Percentiles rank a stretch among this genome's conserved stretches.
These are phyloP conservation scores for Flaveria ramosissima DNA, from an alignment of 129 eudicot genomes.

Conservation along the genomic window DNA sequence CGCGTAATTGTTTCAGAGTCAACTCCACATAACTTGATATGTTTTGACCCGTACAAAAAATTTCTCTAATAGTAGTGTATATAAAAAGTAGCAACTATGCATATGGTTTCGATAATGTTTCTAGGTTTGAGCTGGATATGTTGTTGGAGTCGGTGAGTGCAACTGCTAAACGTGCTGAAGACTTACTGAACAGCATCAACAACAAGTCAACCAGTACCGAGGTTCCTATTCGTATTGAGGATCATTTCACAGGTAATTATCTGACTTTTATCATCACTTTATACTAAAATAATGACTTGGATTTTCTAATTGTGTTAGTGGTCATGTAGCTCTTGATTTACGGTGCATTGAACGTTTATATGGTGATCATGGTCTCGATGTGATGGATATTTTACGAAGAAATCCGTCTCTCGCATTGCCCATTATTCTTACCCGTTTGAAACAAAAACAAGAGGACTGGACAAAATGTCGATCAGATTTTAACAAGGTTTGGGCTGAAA, in stretches of 20 bases:
- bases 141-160: constrained; percentile 91
- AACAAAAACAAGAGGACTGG: constrained; percentile 98
- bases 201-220: constrained; percentile 53
- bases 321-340: constrained; percentile 66
- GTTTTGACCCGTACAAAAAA: constrained; percentile 1
- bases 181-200: constrained; percentile 64
- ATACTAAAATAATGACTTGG: background rate
- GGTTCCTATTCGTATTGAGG: constrained; percentile 66
- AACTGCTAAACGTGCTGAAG: constrained; percentile 81
- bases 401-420: constrained; percentile 79
- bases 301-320: constrained; percentile 4
- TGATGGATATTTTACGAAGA: constrained; percentile 84
- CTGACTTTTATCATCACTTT: background rate
- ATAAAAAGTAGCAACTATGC: background rate
- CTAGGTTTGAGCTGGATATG: constrained; percentile 97
- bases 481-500: constrained; percentile 98
- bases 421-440: constrained; percentile 85
- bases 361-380: constrained; percentile 99
- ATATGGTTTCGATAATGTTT: constrained; percentile 16
- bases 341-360: constrained; percentile 97
- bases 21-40: background rate
- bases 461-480: constrained; percentile 84
- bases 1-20: background rate
- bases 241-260: constrained; percentile 74
- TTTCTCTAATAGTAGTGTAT: background rate